Percentiles rank a stretch among this genome's conserved stretches.
Evolutionary conservation across 2,329 filamentous ascomycete species (phyloP).

Genomic region (Aureobasidium sp.): DNA sequence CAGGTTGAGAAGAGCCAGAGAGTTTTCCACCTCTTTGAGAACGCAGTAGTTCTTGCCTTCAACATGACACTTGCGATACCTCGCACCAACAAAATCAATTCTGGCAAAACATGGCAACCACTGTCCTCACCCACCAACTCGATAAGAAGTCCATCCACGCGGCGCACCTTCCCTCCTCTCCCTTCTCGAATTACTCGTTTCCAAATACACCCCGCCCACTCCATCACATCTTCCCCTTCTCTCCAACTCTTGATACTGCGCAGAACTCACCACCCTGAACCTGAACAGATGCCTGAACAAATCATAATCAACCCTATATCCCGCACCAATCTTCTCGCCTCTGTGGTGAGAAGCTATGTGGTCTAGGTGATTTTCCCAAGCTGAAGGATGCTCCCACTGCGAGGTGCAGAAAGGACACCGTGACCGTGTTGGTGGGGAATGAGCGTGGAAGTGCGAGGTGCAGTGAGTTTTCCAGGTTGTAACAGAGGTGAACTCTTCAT

Average conservation of each 20-base stretch:
- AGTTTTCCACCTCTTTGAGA: not conserved
- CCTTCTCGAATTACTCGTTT: not conserved
- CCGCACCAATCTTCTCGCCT: not conserved
- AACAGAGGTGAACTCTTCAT: not conserved
- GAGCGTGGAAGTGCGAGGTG: not conserved
- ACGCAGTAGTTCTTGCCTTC: not conserved
- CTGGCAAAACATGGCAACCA: not conserved
- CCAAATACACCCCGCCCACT: not conserved
- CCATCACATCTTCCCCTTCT: not conserved
- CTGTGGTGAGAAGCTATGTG: not conserved
- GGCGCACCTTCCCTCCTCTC: not conserved
- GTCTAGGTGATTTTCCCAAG: not conserved
- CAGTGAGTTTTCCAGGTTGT: slow-evolving; percentile 1
- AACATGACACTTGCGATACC: not conserved
- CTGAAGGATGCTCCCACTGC: not conserved
- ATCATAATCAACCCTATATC: not conserved
- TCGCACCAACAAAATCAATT: not conserved
- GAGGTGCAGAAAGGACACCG: slow-evolving; percentile 6
- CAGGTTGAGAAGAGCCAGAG: not conserved
- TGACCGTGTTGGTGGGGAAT: not conserved
- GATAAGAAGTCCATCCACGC: not conserved
- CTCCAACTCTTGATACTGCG: slow-evolving; percentile 6
- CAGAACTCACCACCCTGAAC: not conserved
- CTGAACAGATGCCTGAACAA: not conserved
- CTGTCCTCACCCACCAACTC: not conserved